Percentiles rank a stretch among this genome's conserved stretches.
These are phyloP conservation scores for Talaromyces sp. DNA, from an alignment of 2,329 filamentous ascomycete genomes.

Conservation along the genomic window DNA sequence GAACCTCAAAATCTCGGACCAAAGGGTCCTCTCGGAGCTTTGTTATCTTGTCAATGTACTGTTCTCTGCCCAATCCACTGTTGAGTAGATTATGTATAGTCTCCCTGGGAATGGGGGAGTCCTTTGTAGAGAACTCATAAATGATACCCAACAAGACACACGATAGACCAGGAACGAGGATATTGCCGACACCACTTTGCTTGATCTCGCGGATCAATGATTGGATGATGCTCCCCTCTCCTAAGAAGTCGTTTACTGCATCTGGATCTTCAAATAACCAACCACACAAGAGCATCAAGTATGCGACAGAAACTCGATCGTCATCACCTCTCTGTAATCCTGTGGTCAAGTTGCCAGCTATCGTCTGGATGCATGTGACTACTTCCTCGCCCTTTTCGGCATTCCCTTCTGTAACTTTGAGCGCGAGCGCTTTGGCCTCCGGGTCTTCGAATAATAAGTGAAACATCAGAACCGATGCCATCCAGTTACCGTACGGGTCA, in stretches of 20 bases:
- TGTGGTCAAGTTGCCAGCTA: constrained; percentile 79
- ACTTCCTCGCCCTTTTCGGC: constrained; percentile 88
- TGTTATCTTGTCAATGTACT: constrained; percentile 77
- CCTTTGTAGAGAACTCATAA: constrained; percentile 97
- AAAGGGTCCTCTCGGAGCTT: constrained; percentile 72
- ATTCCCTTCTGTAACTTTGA: constrained; percentile 83
- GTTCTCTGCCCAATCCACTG: constrained; percentile 75
- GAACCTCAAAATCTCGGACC: constrained; percentile 85
- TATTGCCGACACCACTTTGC: constrained; percentile 56
- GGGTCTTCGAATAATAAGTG: constrained; percentile 79
- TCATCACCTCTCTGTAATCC: constrained; percentile 74
- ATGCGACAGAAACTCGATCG: constrained; percentile 73
- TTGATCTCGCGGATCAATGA: constrained; percentile 73
- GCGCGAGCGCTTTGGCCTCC: constrained; percentile 72
- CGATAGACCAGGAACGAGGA: constrained; percentile 74
- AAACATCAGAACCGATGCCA: constrained; percentile 80
- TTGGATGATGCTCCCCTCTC: constrained; percentile 89
- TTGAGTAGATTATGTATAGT: constrained; percentile 76
- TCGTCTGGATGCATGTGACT: constrained; percentile 84
- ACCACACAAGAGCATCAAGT: constrained; percentile 80
- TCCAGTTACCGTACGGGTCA: constrained; percentile 87
- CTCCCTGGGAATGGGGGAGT: constrained; percentile 80
- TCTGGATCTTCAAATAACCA: constrained; percentile 93
- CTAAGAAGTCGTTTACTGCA: constrained; percentile 87
- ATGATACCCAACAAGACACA: constrained; percentile 80